A percentile compares a stretch with the other conserved stretches of the same genome.
Evolutionary conservation across 768 basidiomycete genomes (phyloP).

Genomic region (Filobasidium floriforme): DNA sequence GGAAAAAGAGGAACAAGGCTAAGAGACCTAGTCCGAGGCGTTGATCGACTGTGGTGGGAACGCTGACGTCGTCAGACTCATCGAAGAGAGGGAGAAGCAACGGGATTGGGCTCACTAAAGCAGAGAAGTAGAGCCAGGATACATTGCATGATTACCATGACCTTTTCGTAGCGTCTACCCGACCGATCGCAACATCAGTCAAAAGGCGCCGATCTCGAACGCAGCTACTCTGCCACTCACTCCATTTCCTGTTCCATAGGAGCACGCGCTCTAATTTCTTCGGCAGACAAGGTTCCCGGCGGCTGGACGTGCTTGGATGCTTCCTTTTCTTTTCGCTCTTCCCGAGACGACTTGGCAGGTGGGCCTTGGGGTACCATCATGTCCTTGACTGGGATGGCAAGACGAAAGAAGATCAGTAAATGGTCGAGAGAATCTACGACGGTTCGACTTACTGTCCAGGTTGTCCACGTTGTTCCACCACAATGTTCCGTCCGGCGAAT

Average conservation of each 20-base stretch:
- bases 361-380: conserved; percentile 18
- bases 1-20: conserved; percentile 23
- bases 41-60: conserved; percentile 17
- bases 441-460: conserved; percentile 33
- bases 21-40: conserved; percentile 20
- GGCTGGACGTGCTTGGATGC: conserved; percentile 13
- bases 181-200: background rate
- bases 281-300: conserved; percentile 25
- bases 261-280: conserved; percentile 29
- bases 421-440: background rate
- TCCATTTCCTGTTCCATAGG: conserved; percentile 38
- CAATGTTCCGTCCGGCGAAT: conserved; percentile 34
- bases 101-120: conserved; percentile 19
- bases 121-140: conserved; percentile 39
- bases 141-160: conserved; percentile 39
- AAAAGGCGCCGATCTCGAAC: background rate
- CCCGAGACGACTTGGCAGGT: conserved; percentile 16
- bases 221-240: conserved; percentile 25
- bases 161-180: conserved; percentile 39
- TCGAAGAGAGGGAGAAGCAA: background rate
- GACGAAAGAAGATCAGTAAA: background rate
- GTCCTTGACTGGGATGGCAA: conserved; percentile 8
- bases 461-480: conserved; percentile 43
- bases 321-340: conserved; percentile 25
- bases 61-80: background rate